phyloP scores from a whole-genome alignment of 176 grass and related monocot genomes.

The Triticum monococcum region DNA sequence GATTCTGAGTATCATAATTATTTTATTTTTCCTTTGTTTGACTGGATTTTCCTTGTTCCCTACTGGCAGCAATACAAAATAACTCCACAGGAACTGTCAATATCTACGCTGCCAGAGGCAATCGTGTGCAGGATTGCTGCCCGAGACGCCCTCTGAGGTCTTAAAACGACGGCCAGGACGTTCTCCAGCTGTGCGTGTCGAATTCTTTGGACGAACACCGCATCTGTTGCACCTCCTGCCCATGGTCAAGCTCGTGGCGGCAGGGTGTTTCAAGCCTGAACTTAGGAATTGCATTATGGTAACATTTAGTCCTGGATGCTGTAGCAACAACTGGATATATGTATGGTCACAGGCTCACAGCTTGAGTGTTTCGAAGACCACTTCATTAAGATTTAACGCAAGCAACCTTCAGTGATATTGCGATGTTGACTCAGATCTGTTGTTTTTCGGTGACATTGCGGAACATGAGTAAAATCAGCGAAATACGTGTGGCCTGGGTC shows the following conservation, averaged over 20 bases:
- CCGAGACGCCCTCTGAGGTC: slow-evolving; percentile 59
- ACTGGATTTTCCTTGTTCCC: not conserved
- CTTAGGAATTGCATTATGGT: not conserved
- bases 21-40: not conserved
- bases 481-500: not conserved
- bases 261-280: not conserved
- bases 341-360: no score
- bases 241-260: not conserved
- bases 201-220: not conserved
- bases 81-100: slow-evolving; percentile 71
- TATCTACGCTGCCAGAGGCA: slow-evolving; percentile 61
- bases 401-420: not conserved
- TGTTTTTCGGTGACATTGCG: not conserved
- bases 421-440: not conserved
- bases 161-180: not conserved
- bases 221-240: not conserved
- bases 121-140: slow-evolving; percentile 79
- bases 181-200: not conserved
- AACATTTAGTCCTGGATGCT: not conserved
- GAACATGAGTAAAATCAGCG: not conserved
- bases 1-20: not conserved
- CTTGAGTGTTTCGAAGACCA: not conserved
- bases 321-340: not conserved
- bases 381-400: not conserved
- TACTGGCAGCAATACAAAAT: slow-evolving; percentile 79